Evolutionary conservation across 257 asterid genomes (phyloP).

Genomic region (Ajuga chamaepitys): DNA sequence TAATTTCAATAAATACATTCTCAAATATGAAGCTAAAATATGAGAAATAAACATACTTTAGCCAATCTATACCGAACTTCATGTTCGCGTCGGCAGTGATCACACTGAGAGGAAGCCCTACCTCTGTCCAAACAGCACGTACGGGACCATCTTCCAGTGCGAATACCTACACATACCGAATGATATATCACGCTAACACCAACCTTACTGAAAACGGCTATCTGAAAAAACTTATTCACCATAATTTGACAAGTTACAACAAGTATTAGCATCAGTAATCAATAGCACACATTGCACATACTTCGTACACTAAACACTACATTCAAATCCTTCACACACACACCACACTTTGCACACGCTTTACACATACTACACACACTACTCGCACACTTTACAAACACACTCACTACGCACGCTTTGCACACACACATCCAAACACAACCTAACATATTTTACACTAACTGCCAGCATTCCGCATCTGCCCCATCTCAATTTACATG

Average conservation of each 20-base stretch:
- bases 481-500: not conserved
- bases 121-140: constrained; percentile 46
- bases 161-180: constrained; percentile 48
- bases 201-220: not conserved
- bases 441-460: not conserved
- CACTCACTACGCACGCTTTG: no score
- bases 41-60: constrained; percentile 34
- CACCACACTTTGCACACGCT: no score
- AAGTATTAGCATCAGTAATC: not conserved
- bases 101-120: constrained; percentile 45
- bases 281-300: no score
- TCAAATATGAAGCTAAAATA: not conserved
- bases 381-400: no score
- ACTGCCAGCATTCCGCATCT: not conserved
- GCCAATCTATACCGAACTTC: constrained; percentile 68
- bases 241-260: not conserved
- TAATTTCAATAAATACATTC: not conserved
- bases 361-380: no score
- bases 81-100: constrained; percentile 36
- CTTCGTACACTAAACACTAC: no score
- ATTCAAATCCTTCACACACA: no score
- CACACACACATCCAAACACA: no score
- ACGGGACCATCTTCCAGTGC: constrained; percentile 69
- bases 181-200: not conserved
- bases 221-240: not conserved